Evolutionary conservation across 148 eudicot species (phyloP).

Genomic region (Silene conica): DNA sequence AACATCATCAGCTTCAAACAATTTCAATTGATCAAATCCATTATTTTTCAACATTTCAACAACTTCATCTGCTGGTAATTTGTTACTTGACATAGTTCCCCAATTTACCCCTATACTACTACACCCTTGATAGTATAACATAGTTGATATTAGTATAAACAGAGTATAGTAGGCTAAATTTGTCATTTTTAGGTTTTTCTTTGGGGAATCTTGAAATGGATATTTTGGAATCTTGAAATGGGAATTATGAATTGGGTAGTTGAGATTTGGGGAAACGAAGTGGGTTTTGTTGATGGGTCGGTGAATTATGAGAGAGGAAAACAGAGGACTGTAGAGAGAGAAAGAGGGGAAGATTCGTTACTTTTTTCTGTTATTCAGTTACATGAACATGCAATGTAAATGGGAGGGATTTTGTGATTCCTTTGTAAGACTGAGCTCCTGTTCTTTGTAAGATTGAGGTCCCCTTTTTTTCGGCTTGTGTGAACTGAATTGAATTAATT

Average conservation of each 20-base stretch:
- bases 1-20: conserved; percentile 75
- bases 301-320: conserved; percentile 19
- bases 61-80: conserved; percentile 56
- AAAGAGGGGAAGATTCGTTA: conserved; percentile 34
- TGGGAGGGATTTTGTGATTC: not conserved
- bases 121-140: conserved; percentile 17
- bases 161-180: conserved; percentile 16
- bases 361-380: conserved; percentile 55
- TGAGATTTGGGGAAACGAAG: conserved; percentile 20
- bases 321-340: conserved; percentile 13
- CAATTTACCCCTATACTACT: conserved; percentile 80
- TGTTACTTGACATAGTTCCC: conserved; percentile 87
- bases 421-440: too few species aligned
- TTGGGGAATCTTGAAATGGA: conserved; percentile 32
- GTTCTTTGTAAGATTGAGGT: too few species aligned
- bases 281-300: conserved; percentile 17
- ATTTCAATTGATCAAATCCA: conserved; percentile 78
- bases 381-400: conserved; percentile 25
- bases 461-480: too few species aligned
- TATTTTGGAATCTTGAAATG: conserved; percentile 21
- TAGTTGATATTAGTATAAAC: conserved; percentile 14
- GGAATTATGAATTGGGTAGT: conserved; percentile 15
- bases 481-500: too few species aligned
- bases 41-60: conserved; percentile 77
- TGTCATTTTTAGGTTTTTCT: conserved; percentile 15